Evolutionary conservation across 83 land plant species (phyloP).

Genomic region (Thuja plicata): DNA sequence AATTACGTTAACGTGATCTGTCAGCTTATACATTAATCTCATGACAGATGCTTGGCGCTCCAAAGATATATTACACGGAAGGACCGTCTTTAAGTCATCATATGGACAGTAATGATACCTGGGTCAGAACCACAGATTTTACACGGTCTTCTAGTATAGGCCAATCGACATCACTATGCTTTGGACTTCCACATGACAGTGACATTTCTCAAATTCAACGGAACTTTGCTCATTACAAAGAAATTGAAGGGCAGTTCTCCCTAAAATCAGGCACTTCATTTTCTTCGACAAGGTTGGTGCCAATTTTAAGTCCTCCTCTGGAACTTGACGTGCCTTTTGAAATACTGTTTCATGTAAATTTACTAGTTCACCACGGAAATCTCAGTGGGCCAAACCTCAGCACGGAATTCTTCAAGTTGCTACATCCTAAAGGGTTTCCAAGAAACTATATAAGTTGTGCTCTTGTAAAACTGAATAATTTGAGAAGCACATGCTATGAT

Average conservation of each 20-base stretch:
- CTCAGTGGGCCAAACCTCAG: constrained; percentile 58
- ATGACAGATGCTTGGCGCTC: constrained; percentile 54
- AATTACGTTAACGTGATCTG: neutral
- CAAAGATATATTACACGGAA: constrained; percentile 38
- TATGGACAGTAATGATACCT: constrained; percentile 50
- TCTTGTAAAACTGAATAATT: neutral
- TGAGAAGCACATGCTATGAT: neutral
- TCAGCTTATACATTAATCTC: neutral
- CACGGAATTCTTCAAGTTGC: constrained; percentile 38
- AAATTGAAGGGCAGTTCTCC: constrained; percentile 8
- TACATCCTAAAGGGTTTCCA: constrained; percentile 24
- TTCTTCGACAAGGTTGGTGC: constrained; percentile 45
- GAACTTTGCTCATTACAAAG: constrained; percentile 19
- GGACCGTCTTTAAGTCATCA: neutral
- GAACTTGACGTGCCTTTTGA: constrained; percentile 46
- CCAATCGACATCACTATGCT: constrained; percentile 67
- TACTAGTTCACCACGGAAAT: constrained; percentile 61
- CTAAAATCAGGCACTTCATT: constrained; percentile 21
- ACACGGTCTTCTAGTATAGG: constrained; percentile 60
- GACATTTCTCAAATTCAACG: constrained; percentile 20
- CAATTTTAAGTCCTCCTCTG: constrained; percentile 31
- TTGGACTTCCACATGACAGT: constrained; percentile 34
- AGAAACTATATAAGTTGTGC: neutral
- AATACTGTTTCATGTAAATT: constrained; percentile 58
- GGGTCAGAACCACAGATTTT: constrained; percentile 84